Base-by-base conservation (phyloP, 371 early-diverging fungal genomes). In the Mucor sp. region DNA sequence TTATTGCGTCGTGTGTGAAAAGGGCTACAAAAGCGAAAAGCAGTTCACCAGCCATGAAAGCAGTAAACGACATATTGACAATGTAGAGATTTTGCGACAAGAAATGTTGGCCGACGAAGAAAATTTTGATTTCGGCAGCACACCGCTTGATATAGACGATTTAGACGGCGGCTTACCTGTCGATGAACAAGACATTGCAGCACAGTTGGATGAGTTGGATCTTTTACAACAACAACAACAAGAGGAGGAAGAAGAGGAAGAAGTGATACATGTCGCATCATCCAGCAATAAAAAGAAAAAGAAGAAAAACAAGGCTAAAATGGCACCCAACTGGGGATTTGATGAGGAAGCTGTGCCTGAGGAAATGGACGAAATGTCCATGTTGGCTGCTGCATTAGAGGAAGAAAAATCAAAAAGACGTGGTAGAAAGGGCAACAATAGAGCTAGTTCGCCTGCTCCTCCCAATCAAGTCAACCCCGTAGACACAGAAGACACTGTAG, bases 1-100 rank as follows among this genome's bases (percentile, higher is more conserved):
- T 58, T 91, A 88, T 60, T 96, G 96, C 74, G 87, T 88, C n/a
- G 91, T 92, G 1, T 96, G 96, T 66, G 86, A 90, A 65, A 94
- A 91, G 72, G 76, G 72, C 33, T 96, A 94, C 77, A 86, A 90
- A 67, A 88, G 88, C 21, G 88, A 90, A 62, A 77, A 84, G n/a
- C 92, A 93, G 73, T 88, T 86, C 77, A 75, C 78, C 33, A 92
- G 88, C 58, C 96, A 96, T 70, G 92, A 93, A 72, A 76, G 77
- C 65, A 91, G 91, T 32, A 89, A 88, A 71, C 91, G 90, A 68
- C 96, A 96, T 74, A 33, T 88, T 3, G 88, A 92, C 63, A 84
- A 82, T 12, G 89, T 91, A 0, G 85, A 89, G 60, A 70, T 78
- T 6, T 77, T 94, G 30, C 79, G 87, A 57, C 66, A 83, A 58